phyloP scores from a whole-genome alignment of 495 filamentous ascomycete species.

The Penicillium roqueforti region DNA sequence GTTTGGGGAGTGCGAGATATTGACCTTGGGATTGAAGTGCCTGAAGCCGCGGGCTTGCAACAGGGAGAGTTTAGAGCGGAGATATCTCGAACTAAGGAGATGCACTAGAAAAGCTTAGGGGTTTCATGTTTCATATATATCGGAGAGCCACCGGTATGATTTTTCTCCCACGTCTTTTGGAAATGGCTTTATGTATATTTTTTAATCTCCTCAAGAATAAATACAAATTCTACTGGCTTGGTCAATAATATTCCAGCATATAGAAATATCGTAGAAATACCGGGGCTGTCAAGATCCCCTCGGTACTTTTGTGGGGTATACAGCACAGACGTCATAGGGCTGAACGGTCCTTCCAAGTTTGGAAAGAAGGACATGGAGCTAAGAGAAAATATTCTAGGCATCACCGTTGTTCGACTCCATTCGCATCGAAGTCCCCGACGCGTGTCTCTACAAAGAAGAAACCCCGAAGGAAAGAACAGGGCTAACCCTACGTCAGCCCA shows the following conservation, averaged over 20 bases:
- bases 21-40: neutral
- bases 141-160: too few relatives aligned
- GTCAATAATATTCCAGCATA: too few relatives aligned
- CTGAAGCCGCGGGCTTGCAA: neutral
- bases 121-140: neutral
- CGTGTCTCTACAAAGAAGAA: too few relatives aligned
- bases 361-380: neutral
- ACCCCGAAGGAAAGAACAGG: too few relatives aligned
- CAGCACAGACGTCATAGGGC: constrained; percentile 4
- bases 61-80: neutral
- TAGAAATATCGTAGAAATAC: too few relatives aligned
- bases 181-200: neutral
- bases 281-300: too few relatives aligned
- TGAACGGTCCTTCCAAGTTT: neutral
- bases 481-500: constrained; percentile 12
- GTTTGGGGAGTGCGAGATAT: neutral
- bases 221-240: too few relatives aligned
- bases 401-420: constrained; percentile 1
- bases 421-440: neutral
- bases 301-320: neutral
- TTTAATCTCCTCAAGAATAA: neutral
- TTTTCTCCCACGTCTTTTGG: too few relatives aligned
- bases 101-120: neutral
- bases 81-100: neutral
- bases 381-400: neutral